Conservation (phyloP, 2,329 filamentous ascomycete species). For the Xylariaceae sp. region DNA sequence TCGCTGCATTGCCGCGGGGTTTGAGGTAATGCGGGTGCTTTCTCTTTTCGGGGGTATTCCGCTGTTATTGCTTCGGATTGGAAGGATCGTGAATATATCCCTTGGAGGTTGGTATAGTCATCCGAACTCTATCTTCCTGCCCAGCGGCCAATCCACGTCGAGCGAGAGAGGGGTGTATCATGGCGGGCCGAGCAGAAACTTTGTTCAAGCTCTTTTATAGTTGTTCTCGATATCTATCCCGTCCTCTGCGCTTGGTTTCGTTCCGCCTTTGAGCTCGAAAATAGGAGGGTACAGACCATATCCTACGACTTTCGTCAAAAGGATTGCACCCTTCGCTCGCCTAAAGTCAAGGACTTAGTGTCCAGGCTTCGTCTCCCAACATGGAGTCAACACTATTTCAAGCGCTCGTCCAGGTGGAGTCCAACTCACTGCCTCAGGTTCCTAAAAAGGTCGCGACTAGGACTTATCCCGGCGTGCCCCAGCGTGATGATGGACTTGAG, state of each 20-base stretch:
- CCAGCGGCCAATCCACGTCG: not conserved
- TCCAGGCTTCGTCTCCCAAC: not conserved
- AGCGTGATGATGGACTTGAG: slow-evolving; percentile 27
- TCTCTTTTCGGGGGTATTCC: not conserved
- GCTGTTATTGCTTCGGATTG: not conserved
- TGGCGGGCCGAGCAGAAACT: not conserved
- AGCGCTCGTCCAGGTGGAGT: slow-evolving; percentile 29
- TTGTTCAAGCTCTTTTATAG: not conserved
- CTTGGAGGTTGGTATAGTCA: not conserved
- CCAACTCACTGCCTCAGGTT: slow-evolving; percentile 32
- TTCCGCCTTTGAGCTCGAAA: not conserved
- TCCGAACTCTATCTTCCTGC: not conserved
- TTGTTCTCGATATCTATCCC: not conserved
- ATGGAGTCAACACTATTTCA: slow-evolving; percentile 24
- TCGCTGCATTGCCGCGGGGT: not conserved
- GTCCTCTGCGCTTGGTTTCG: not conserved
- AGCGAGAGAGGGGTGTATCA: not conserved
- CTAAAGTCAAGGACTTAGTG: not conserved
- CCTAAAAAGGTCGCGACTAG: slow-evolving; percentile 37
- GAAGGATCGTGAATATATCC: slow-evolving; percentile 13
- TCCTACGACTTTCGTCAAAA: slow-evolving; percentile 8
- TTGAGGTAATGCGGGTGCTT: not conserved
- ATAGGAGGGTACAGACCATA: not conserved
- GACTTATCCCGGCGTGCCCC: slow-evolving; percentile 39
- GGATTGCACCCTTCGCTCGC: not conserved